Percentiles rank a stretch among this genome's conserved stretches.
phyloP scores from a whole-genome alignment of 257 asterid species.

The Nicotiana tomentosiformis region DNA sequence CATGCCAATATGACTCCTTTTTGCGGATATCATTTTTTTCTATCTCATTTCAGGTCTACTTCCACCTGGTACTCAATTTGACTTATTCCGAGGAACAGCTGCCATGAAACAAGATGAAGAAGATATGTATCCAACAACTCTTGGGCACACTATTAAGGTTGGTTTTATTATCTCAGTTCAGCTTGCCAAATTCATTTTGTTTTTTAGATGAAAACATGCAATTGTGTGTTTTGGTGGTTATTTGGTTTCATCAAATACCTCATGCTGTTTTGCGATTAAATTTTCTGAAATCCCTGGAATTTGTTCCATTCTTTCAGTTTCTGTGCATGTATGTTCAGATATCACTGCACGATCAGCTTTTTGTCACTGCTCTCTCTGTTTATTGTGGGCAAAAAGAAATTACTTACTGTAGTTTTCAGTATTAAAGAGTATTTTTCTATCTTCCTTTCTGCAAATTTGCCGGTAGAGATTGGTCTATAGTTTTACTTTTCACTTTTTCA shows the following conservation, averaged over 20 bases:
- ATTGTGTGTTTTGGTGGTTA: not conserved
- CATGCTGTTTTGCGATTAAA: not conserved
- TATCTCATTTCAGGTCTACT: constrained; percentile 57
- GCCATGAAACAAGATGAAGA: constrained; percentile 98
- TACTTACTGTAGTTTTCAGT: not conserved
- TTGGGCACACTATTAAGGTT: constrained; percentile 86
- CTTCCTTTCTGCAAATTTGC: no score
- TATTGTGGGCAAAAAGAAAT: not conserved
- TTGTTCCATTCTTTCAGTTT: not conserved
- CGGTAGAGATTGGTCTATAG: no score
- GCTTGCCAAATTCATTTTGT: not conserved
- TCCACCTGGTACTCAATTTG: constrained; percentile 99
- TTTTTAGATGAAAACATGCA: constrained; percentile 5
- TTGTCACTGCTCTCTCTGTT: not conserved
- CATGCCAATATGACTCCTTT: not conserved
- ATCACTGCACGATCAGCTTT: not conserved
- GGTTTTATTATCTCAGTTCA: constrained; percentile 5
- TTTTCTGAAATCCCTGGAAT: not conserved
- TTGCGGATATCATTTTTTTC: not conserved
- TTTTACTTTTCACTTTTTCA: no score
- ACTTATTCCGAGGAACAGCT: constrained; percentile 92
- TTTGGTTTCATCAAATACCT: not conserved
- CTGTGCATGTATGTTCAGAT: not conserved
- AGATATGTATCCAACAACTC: constrained; percentile 83
- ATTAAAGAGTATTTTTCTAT: no score